Conservation (phyloP, 371 early-diverging fungal species). For the Mortierella sp. region DNA sequence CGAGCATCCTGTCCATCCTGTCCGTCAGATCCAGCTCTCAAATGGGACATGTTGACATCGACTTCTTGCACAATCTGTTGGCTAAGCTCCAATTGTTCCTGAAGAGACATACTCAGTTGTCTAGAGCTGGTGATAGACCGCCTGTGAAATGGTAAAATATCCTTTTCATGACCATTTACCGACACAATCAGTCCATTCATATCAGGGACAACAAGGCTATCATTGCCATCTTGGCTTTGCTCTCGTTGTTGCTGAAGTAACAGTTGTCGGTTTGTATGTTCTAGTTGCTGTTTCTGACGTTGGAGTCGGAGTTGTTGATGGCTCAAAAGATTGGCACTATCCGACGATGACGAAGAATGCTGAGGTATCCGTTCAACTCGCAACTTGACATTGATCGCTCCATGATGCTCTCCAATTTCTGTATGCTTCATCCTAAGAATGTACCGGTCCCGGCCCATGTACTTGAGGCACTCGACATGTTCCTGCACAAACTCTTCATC, state of each 20-base stretch:
- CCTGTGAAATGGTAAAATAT: conserved; percentile 33
- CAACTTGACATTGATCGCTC: conserved; percentile 52
- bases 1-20: conserved; percentile 20
- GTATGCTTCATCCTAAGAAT: conserved; percentile 52
- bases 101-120: conserved; percentile 42
- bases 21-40: conserved; percentile 22
- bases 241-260: conserved; percentile 6
- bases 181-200: conserved; percentile 34
- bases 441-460: conserved; percentile 51
- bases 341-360: conserved; percentile 6
- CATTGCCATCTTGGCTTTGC: conserved; percentile 1
- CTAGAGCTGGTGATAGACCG: conserved; percentile 21
- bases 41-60: conserved; percentile 15
- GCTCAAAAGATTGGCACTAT: conserved; percentile 28
- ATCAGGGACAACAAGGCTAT: conserved; percentile 1
- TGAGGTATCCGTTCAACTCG: conserved; percentile 50
- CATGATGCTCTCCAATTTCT: conserved; percentile 38
- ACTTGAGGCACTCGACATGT: conserved; percentile 52
- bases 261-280: not conserved
- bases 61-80: conserved; percentile 51
- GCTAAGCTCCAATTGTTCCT: conserved; percentile 50
- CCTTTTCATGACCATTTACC: conserved; percentile 47
- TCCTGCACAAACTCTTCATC: conserved; percentile 53
- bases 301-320: conserved; percentile 35
- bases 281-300: conserved; percentile 26